Evolutionary conservation across 2,329 filamentous ascomycete species (phyloP), one percentile per base, ranked within the genome.

Genomic region (Exophiala calicioides): DNA sequence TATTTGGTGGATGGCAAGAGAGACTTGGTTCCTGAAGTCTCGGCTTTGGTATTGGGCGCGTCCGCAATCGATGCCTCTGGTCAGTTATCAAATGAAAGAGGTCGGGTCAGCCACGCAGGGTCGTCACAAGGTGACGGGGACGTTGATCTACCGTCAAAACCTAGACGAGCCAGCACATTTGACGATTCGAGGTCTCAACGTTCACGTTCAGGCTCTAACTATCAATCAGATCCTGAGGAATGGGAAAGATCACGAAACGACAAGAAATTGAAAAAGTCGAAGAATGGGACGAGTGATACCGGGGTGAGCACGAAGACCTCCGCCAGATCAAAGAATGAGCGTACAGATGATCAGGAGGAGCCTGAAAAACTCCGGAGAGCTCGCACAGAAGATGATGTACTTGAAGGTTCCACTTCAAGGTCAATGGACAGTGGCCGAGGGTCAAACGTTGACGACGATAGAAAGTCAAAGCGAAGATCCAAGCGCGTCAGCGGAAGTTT

Each of bases 401-500:
- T 24, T 4, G 38, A 37, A 4, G 58, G 65, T 49, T 56, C 56
- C 27, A 58, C 58, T n/a, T 7, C 48, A 51, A 59, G 34, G 30
- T 60, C 57, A 39, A 59, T 58, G 4, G 45, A 55, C 32, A 60
- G 60, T 32, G 57, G 58, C 12, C 7, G 7, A 27, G 7, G 7
- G 12, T 27, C 24, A 27, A 27, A 27, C 24, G 24, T 44, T 10
- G 24, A 38, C 16, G 62, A 57, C 5, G 47, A 60, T 3, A 61
- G 60, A 47, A 64, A 61, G 38, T 60, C 58, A 4, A 60, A 59
- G 42, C 61, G 62, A 40, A 62, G 63, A 48, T 65, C 65, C 10
- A 63, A 62, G 49, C 32, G 40, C n/a, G 48, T 47, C 36, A 60
- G 56, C 20, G 55, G 47, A 19, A 61, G 68, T 45, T 69, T 72